These are phyloP conservation scores for Angophora floribunda DNA, from an alignment of 345 rosid species.

Conservation along the genomic window DNA sequence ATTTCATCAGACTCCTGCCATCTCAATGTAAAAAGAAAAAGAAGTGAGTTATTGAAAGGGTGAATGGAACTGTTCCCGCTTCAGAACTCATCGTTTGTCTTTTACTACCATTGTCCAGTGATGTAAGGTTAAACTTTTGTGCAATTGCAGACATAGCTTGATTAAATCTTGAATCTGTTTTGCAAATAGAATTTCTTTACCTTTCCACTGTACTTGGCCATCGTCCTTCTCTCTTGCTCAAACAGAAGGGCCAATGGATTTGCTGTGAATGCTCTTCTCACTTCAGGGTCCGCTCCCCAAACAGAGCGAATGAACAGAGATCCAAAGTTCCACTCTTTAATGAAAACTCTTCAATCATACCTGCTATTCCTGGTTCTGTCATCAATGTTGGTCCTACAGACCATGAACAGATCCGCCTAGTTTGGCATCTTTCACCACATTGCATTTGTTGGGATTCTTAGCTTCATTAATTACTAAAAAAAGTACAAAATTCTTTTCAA, in stretches of 20 bases:
- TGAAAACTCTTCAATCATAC: not conserved
- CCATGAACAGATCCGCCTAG: not conserved
- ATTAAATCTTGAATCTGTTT: not conserved
- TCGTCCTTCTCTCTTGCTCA: not conserved
- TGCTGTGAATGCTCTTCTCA: not conserved
- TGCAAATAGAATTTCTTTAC: not conserved
- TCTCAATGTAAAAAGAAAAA: not conserved
- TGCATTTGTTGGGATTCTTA: not conserved
- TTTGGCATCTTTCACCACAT: not conserved
- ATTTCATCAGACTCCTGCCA: not conserved
- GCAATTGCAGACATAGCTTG: not conserved
- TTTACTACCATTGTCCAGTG: not conserved
- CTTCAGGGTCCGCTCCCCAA: not conserved
- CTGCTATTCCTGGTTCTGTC: not conserved
- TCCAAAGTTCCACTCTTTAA: not conserved
- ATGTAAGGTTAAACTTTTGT: not conserved
- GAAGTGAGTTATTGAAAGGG: not conserved
- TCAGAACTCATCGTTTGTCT: not conserved
- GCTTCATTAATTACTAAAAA: constrained; percentile 4
- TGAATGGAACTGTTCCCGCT: not conserved
- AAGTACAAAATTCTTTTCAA: not conserved
- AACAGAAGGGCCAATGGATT: not conserved
- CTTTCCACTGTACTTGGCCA: not conserved
- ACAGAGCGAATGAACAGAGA: not conserved
- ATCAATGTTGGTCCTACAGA: not conserved